Base-by-base conservation (phyloP, 805 yeast genomes). In the Kodamaea lidongshanica region DNA sequence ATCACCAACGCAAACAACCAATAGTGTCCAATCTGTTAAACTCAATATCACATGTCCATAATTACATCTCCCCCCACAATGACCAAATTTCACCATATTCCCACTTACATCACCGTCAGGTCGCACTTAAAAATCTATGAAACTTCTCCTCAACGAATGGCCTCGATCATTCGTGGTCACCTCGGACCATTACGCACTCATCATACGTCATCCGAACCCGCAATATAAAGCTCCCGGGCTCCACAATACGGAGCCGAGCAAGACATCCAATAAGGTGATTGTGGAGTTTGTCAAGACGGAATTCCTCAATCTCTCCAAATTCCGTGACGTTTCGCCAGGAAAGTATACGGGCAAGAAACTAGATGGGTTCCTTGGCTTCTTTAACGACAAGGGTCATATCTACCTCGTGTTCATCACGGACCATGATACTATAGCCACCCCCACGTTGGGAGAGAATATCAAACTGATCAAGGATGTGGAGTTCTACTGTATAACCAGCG, bases 131-230 rank as follows among this genome's bases (percentile, higher is more conserved):
- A 8, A 25, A 17, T 25, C 21, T 16, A 82, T 83, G 87, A 70
- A 61, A 51, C 67, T 83, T 8, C 76, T 65, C 52, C 64, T 81
- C 31, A 74, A 80, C 33, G 72, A 67, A 34, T 52, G 63, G 19
- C 89, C 92, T 2, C 62, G 95, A 32, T 70, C 88, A 7, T 61
- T 84, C 34, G 79, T 84, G 2, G 60, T 86, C 3, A 72, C 76
- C 3, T 70, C 79, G 12, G 66, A 69, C 25, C 70, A 67, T 16
- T 70, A 64, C 48, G 83, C 78, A 1, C 61, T 86, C 37, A 61
- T 79, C 3, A 63, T 86, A 27, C 64, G 78, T 28, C 75, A 70
- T 38, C 65, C 69, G 15, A 38, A 40, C 32, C 67, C 68, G 8
- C 41, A 40, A 4, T 50, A 54, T 27, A 46, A 37, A 24, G 32